Conservation (phyloP, 306 rosid species). For the Dalbergia cochinchinensis region DNA sequence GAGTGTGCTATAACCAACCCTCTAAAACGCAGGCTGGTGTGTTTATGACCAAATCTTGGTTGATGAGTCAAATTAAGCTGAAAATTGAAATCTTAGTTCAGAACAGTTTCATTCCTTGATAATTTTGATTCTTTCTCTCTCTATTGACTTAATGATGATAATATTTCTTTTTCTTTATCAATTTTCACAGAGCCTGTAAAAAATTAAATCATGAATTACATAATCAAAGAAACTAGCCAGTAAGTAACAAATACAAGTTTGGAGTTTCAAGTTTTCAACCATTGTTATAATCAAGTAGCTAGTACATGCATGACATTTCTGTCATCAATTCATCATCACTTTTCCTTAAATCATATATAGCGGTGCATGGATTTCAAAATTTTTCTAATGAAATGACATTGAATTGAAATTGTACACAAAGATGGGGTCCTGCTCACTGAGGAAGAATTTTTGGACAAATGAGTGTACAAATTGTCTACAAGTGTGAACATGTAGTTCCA, state of each 20-base stretch:
- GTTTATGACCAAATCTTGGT: too few species aligned
- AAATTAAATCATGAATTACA: neutral
- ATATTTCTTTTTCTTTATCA: neutral
- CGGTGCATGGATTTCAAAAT: constrained; percentile 36
- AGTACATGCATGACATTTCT: constrained; percentile 7
- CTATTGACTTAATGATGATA: too few species aligned
- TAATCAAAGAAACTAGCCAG: neutral
- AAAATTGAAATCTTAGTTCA: too few species aligned
- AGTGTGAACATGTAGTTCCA: constrained; percentile 45
- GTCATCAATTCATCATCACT: constrained; percentile 13
- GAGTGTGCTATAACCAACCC: neutral
- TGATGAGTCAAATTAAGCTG: too few species aligned
- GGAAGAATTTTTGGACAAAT: constrained; percentile 53
- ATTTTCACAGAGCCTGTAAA: neutral
- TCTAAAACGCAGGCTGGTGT: neutral
- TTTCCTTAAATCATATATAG: constrained; percentile 11
- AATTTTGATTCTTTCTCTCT: too few species aligned
- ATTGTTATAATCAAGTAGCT: constrained; percentile 2
- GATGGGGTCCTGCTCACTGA: constrained; percentile 47
- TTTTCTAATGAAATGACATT: constrained; percentile 31
- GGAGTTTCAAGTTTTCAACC: neutral
- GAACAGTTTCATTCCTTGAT: too few species aligned
- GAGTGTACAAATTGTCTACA: constrained; percentile 50
- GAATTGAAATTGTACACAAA: constrained; percentile 44
- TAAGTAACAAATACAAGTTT: neutral